phyloP scores from a whole-genome alignment of 345 rosid genomes.

The Heritiera littoralis region DNA sequence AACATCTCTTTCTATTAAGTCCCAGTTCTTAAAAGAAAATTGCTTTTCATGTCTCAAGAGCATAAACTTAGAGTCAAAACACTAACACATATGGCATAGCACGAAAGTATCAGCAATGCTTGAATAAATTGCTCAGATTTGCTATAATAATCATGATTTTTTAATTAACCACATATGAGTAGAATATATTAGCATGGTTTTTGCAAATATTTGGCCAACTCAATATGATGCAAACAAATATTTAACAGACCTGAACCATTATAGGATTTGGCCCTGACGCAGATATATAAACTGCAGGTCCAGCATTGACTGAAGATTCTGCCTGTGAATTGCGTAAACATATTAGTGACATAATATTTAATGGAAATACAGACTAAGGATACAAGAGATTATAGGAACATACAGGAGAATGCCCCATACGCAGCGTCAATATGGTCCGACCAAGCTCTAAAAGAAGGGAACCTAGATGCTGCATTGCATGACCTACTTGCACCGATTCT shows the following conservation, averaged over 20 bases:
- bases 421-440: constrained; percentile 76
- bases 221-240: neutral
- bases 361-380: neutral
- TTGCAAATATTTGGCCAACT: neutral
- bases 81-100: neutral
- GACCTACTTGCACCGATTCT: constrained; percentile 69
- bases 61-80: neutral
- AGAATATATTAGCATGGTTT: neutral
- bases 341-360: neutral
- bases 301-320: constrained; percentile 72
- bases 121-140: neutral
- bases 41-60: neutral
- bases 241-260: constrained; percentile 82
- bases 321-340: constrained; percentile 46
- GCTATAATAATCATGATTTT: neutral
- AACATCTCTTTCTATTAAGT: neutral
- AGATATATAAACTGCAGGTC: constrained; percentile 94
- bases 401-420: constrained; percentile 84
- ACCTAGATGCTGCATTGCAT: constrained; percentile 86
- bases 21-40: neutral
- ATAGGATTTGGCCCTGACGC: constrained; percentile 91
- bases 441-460: constrained; percentile 96
- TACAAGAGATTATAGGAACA: constrained; percentile 15
- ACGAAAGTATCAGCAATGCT: neutral
- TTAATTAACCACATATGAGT: neutral